A percentile compares a stretch with the other conserved stretches of the same genome.
Evolutionary conservation across 2,329 filamentous ascomycete genomes (phyloP).

Genomic region (Volutella citrinella): DNA sequence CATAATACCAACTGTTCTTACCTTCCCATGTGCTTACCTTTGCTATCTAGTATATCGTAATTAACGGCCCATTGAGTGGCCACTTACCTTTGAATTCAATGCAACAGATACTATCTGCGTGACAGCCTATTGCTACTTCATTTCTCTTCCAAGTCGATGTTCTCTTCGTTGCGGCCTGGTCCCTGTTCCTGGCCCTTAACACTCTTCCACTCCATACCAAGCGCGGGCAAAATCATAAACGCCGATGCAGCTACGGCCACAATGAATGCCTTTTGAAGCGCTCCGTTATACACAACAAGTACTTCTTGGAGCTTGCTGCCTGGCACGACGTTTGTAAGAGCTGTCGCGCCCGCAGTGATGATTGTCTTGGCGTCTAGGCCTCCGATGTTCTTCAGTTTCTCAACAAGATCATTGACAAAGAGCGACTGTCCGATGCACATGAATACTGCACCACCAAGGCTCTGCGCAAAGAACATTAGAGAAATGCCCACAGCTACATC

Average conservation of each 20-base stretch:
- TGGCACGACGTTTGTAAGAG: neutral
- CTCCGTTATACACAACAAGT: conserved; percentile 7
- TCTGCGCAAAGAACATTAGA: conserved; percentile 8
- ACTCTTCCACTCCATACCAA: conserved; percentile 14
- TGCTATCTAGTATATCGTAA: no score
- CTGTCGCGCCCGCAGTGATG: conserved; percentile 1
- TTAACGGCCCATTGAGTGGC: no score
- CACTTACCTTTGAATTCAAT: no score
- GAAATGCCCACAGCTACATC: conserved; percentile 43
- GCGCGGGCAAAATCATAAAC: conserved; percentile 6
- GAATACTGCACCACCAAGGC: conserved; percentile 7
- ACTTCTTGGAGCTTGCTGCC: conserved; percentile 1
- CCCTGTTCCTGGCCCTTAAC: conserved; percentile 12
- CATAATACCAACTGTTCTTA: no score
- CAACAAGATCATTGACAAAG: conserved; percentile 8
- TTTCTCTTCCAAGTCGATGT: no score
- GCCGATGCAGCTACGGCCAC: conserved; percentile 5
- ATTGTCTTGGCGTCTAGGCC: neutral
- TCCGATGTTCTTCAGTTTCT: neutral
- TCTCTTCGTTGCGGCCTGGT: no score
- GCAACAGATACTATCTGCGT: no score
- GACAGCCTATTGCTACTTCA: no score
- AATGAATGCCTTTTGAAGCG: conserved; percentile 7
- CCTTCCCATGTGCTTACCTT: no score
- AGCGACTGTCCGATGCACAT: conserved; percentile 9